These are phyloP conservation scores for Amauroascus niger DNA, from an alignment of 2,329 filamentous ascomycete species.

Conservation along the genomic window DNA sequence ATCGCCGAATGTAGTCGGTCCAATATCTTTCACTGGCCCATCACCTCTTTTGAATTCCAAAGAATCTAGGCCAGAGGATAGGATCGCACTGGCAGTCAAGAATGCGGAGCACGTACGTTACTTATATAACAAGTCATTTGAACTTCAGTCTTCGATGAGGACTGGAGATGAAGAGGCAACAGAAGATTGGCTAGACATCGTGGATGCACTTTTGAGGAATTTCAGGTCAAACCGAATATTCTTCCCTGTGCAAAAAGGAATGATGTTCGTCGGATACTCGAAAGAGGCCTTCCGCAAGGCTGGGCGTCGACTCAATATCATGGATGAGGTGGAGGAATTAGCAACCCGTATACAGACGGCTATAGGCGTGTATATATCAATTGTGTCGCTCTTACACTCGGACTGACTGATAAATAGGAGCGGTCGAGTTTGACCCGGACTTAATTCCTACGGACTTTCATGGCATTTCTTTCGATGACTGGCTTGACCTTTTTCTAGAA, in stretches of 20 bases:
- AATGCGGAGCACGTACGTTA: conserved; percentile 30
- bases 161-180: conserved; percentile 42
- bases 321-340: conserved; percentile 38
- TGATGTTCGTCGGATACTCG: conserved; percentile 43
- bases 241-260: conserved; percentile 46
- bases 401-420: conserved; percentile 8
- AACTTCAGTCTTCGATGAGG: conserved; percentile 41
- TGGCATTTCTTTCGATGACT: conserved; percentile 69
- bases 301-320: conserved; percentile 26
- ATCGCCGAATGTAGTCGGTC: conserved; percentile 20
- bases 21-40: conserved; percentile 5
- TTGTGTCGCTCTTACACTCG: background rate
- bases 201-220: conserved; percentile 49
- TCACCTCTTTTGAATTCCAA: background rate
- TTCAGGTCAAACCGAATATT: conserved; percentile 52
- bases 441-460: conserved; percentile 52
- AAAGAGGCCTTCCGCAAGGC: conserved; percentile 33
- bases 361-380: conserved; percentile 28
- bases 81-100: background rate
- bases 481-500: conserved; percentile 84
- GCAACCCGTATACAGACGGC: conserved; percentile 36
- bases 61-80: background rate
- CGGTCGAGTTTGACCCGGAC: conserved; percentile 12
- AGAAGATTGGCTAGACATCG: conserved; percentile 51
- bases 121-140: conserved; percentile 39